Percentiles rank a stretch among this genome's conserved stretches.
These are phyloP conservation scores for Clavariopsis aquatica DNA, from an alignment of 495 filamentous ascomycete genomes.

Conservation along the genomic window DNA sequence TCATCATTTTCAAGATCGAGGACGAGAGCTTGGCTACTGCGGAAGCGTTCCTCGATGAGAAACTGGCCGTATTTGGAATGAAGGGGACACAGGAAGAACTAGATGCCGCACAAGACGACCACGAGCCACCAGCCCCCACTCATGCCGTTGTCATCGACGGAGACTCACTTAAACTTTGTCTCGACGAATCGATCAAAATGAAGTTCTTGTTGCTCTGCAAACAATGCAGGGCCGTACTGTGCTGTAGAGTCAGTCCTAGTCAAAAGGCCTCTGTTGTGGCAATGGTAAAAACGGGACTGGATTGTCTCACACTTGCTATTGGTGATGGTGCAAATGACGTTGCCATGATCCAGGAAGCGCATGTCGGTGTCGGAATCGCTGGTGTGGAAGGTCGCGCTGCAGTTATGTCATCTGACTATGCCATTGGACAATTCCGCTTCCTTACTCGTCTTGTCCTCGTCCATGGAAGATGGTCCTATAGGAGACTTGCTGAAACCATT, in stretches of 20 bases:
- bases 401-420: slow-evolving; percentile 98
- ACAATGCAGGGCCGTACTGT: slow-evolving; percentile 94
- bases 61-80: slow-evolving; percentile 71
- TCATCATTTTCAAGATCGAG: slow-evolving; percentile 84
- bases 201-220: slow-evolving; percentile 96
- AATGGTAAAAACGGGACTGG: slow-evolving; percentile 90
- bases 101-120: slow-evolving; percentile 71
- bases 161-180: slow-evolving; percentile 86
- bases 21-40: slow-evolving; percentile 69
- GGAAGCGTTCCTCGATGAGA: slow-evolving; percentile 68
- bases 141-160: slow-evolving; percentile 98
- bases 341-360: slow-evolving; percentile 99
- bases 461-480: slow-evolving; percentile 95
- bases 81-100: slow-evolving; percentile 89
- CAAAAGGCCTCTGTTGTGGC: slow-evolving; percentile 97
- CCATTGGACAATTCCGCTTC: slow-evolving; percentile 97
- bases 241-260: slow-evolving; percentile 93
- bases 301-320: slow-evolving; percentile 96
- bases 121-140: slow-evolving; percentile 79
- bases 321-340: slow-evolving; percentile 99
- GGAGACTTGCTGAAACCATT: slow-evolving; percentile 87
- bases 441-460: slow-evolving; percentile 88
- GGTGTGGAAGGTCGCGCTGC: slow-evolving; percentile 96
- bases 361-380: slow-evolving; percentile 97
- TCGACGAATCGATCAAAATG: slow-evolving; percentile 78